Percentiles rank a stretch among this genome's conserved stretches.
Conservation (phyloP, 306 rosid species). For the Benincasa hispida region DNA sequence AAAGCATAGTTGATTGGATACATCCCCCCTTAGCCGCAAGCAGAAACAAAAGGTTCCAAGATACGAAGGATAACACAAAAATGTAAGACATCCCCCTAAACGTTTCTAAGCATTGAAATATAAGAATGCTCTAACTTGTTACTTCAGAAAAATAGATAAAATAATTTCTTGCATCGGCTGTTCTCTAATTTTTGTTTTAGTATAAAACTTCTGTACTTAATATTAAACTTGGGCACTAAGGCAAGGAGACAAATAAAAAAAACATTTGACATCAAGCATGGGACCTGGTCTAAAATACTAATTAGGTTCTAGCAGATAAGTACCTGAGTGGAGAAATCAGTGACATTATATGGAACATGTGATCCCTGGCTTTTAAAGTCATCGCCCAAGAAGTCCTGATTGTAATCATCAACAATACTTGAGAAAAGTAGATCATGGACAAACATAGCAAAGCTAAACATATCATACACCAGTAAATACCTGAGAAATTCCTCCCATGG, state of each 20-base stretch:
- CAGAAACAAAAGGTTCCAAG: neutral
- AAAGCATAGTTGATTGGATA: neutral
- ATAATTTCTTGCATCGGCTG: neutral
- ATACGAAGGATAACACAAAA: neutral
- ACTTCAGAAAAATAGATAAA: neutral
- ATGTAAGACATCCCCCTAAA: neutral
- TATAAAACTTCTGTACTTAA: neutral
- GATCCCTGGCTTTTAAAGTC: slow-evolving; percentile 99
- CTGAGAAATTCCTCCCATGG: slow-evolving; percentile 94
- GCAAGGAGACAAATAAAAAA: neutral
- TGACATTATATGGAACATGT: slow-evolving; percentile 88
- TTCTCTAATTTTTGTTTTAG: too few species aligned
- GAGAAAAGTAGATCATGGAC: neutral
- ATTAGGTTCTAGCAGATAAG: neutral
- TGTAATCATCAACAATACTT: neutral
- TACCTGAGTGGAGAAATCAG: slow-evolving; percentile 95
- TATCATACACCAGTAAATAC: slow-evolving; percentile 19
- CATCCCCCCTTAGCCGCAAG: neutral
- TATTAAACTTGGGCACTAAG: neutral
- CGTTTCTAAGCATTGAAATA: neutral
- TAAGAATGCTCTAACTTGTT: neutral
- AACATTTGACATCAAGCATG: neutral
- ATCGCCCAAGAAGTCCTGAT: slow-evolving; percentile 93
- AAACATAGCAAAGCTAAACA: slow-evolving; percentile 6
- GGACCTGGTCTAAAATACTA: neutral